A percentile compares a stretch with the other conserved stretches of the same genome.
Conservation (phyloP, 2,329 filamentous ascomycete species). For the Aurifilum marmelostoma region DNA sequence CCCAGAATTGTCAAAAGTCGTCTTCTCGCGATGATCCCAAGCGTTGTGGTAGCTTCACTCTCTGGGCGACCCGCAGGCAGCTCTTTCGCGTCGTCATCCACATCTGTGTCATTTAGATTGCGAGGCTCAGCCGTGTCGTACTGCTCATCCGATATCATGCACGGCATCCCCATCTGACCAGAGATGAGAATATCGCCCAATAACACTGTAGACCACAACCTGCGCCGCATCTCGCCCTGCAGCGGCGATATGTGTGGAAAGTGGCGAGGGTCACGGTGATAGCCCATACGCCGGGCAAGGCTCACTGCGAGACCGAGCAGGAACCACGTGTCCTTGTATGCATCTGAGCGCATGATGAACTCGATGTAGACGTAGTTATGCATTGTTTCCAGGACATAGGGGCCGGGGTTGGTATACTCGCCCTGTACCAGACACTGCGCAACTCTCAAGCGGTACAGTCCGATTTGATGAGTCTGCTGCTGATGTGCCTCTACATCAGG, state of each 20-base stretch:
- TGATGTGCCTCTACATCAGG: background rate
- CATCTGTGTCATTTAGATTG: slow-evolving; percentile 16
- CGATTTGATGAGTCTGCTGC: slow-evolving; percentile 14
- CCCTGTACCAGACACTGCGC: slow-evolving; percentile 44
- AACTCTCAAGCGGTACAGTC: slow-evolving; percentile 36
- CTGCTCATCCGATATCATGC: slow-evolving; percentile 8
- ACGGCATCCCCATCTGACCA: slow-evolving; percentile 19
- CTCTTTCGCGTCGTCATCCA: slow-evolving; percentile 6
- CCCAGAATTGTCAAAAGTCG: slow-evolving; percentile 28
- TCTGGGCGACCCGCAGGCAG: slow-evolving; percentile 15
- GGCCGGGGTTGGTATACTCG: slow-evolving; percentile 47
- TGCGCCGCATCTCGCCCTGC: slow-evolving; percentile 18
- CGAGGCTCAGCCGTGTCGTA: slow-evolving; percentile 20
- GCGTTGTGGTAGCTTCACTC: slow-evolving; percentile 9
- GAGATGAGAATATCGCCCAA: slow-evolving; percentile 17
- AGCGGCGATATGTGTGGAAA: slow-evolving; percentile 11
- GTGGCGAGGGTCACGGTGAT: slow-evolving; percentile 23
- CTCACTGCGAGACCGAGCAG: slow-evolving; percentile 11
- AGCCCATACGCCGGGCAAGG: slow-evolving; percentile 20
- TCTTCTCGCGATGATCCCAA: slow-evolving; percentile 9
- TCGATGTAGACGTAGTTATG: slow-evolving; percentile 43
- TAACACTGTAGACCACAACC: slow-evolving; percentile 18
- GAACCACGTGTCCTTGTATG: slow-evolving; percentile 31
- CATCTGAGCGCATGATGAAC: slow-evolving; percentile 36
- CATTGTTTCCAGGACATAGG: slow-evolving; percentile 45